Evolutionary conservation across 2,329 filamentous ascomycete species (phyloP).

Genomic region (Microdochium bolleyi): DNA sequence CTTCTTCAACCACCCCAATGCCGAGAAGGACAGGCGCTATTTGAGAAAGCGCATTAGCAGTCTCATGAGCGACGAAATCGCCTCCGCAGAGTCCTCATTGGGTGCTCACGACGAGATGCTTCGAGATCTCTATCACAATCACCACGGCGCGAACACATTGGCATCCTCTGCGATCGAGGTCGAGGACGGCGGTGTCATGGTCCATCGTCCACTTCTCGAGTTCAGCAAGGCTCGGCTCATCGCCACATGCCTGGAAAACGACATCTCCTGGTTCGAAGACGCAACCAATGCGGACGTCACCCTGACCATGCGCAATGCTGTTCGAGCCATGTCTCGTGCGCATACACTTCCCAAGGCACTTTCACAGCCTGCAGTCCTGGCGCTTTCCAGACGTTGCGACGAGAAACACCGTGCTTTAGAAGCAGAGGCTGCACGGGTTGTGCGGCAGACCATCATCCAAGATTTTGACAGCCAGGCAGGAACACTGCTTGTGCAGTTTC

Average conservation of each 20-base stretch:
- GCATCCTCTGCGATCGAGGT: constrained; percentile 21
- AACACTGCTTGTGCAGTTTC: constrained; percentile 37
- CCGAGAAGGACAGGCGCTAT: constrained; percentile 8
- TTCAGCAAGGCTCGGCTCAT: constrained; percentile 69
- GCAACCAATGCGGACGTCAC: constrained; percentile 71
- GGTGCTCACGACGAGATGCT: constrained; percentile 3
- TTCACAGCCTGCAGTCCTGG: constrained; percentile 54
- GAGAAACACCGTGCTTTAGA: constrained; percentile 34
- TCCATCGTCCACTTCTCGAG: constrained; percentile 61
- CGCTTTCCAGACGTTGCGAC: constrained; percentile 46
- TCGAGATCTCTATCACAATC: constrained; percentile 8
- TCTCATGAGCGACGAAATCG: constrained; percentile 4
- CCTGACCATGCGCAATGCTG: constrained; percentile 72
- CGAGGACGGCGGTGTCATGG: constrained; percentile 58
- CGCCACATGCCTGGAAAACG: constrained; percentile 62
- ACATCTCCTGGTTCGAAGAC: constrained; percentile 75
- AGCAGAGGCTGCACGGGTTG: constrained; percentile 43
- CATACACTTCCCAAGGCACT: constrained; percentile 62
- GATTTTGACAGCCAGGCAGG: constrained; percentile 40
- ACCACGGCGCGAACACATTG: constrained; percentile 8
- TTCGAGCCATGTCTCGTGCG: constrained; percentile 57
- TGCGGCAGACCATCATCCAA: constrained; percentile 38
- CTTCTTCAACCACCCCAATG: constrained; percentile 26
- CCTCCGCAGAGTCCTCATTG: background rate
- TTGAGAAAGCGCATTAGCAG: constrained; percentile 14